Evolutionary conservation across 768 basidiomycete species (phyloP).

Genomic region (Trichaptum fuscoviolaceum): DNA sequence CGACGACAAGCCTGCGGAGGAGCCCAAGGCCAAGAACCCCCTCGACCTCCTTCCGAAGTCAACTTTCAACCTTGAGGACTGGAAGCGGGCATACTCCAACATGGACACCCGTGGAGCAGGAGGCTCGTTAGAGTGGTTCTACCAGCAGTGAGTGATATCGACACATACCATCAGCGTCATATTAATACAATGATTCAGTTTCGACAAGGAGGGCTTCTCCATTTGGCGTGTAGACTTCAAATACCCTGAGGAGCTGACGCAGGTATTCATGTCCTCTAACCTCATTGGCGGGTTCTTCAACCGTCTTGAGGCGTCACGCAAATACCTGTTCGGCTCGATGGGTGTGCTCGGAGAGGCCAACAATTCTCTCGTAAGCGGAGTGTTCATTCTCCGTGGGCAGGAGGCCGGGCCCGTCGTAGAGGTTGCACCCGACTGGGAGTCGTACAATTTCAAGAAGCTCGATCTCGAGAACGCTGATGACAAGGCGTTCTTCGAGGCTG

Average conservation of each 20-base stretch:
- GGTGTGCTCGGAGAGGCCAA: constrained; percentile 83
- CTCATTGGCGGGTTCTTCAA: constrained; percentile 95
- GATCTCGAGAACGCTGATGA: constrained; percentile 69
- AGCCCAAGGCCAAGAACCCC: constrained; percentile 93
- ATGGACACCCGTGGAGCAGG: constrained; percentile 84
- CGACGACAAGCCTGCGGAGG: constrained; percentile 76
- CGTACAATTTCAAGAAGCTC: constrained; percentile 74
- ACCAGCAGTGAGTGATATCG: constrained; percentile 65
- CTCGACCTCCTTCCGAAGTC: constrained; percentile 89
- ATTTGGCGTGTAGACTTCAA: constrained; percentile 93
- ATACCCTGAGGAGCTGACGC: constrained; percentile 91
- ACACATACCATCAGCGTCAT: not conserved
- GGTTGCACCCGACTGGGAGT: constrained; percentile 89
- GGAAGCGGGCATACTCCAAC: constrained; percentile 98
- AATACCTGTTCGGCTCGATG: constrained; percentile 91
- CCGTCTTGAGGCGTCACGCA: constrained; percentile 94
- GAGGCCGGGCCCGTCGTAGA: constrained; percentile 66
- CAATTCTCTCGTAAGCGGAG: constrained; percentile 78
- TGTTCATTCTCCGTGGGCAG: constrained; percentile 76
- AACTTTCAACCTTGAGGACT: constrained; percentile 86
- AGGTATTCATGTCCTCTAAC: constrained; percentile 92
- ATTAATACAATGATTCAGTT: constrained; percentile 42
- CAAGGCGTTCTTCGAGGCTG: constrained; percentile 88
- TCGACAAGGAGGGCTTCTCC: constrained; percentile 85
- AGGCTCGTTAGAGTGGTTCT: constrained; percentile 93